phyloP scores from a whole-genome alignment of 1,284 basidiomycete genomes.

The Lignosus rhinocerotis region DNA sequence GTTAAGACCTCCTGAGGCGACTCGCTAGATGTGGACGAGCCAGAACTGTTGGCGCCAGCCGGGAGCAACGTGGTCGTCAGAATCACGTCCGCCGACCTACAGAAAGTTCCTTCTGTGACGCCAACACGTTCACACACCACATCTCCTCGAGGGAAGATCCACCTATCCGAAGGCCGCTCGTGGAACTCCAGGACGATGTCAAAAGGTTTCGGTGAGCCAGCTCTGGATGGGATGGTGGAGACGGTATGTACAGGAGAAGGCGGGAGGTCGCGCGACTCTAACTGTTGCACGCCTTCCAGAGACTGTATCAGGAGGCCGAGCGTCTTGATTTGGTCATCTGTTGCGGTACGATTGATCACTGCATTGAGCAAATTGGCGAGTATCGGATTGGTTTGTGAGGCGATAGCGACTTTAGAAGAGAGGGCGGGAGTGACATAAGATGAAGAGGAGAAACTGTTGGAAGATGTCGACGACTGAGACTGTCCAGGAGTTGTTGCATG shows the following conservation, averaged over 20 bases:
- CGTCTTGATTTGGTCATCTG: conserved; percentile 59
- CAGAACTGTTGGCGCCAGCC: conserved; percentile 17
- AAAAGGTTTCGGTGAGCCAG: conserved; percentile 34
- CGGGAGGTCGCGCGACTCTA: conserved; percentile 2
- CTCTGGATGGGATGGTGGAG: conserved; percentile 23
- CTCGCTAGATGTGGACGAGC: conserved; percentile 13
- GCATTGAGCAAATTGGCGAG: conserved; percentile 63
- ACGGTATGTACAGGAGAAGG: conserved; percentile 9
- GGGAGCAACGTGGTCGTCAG: conserved; percentile 17
- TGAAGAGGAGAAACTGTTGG: conserved; percentile 44
- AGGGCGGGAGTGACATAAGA: conserved; percentile 54
- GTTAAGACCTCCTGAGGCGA: neutral
- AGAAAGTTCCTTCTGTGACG: conserved; percentile 20
- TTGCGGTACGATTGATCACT: conserved; percentile 59
- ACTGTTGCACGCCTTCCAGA: conserved; percentile 33
- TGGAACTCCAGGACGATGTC: conserved; percentile 72
- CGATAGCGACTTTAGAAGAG: conserved; percentile 62
- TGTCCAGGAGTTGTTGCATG: neutral
- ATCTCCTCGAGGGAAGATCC: conserved; percentile 62
- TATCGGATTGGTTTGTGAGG: conserved; percentile 62
- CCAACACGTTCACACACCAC: conserved; percentile 45
- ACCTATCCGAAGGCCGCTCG: conserved; percentile 59
- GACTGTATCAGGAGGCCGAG: conserved; percentile 67
- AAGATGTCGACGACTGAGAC: conserved; percentile 30
- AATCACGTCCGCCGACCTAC: conserved; percentile 17